phyloP scores from a whole-genome alignment of 2,329 filamentous ascomycete species.

The Juglanconis oblonga region DNA sequence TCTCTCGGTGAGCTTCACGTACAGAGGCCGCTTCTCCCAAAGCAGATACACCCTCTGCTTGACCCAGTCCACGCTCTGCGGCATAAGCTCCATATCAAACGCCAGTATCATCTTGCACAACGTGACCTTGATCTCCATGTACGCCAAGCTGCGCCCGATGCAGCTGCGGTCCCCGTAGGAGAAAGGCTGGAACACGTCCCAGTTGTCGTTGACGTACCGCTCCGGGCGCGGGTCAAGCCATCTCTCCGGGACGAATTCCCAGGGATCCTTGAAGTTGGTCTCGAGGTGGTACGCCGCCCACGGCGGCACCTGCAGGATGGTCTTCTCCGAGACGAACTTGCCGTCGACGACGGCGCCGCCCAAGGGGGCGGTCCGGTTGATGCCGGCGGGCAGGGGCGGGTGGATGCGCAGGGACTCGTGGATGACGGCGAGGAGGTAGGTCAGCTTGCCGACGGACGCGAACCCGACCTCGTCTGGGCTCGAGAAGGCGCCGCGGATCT shows the following conservation, averaged over 20 bases:
- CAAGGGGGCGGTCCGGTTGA: conserved; percentile 18
- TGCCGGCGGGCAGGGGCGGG: conserved; percentile 12
- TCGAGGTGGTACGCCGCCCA: conserved; percentile 25
- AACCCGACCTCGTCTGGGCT: conserved; percentile 1
- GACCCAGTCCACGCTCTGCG: conserved; percentile 18
- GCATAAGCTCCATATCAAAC: conserved; percentile 26
- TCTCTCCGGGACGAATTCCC: conserved; percentile 29
- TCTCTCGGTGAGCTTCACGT: conserved; percentile 16
- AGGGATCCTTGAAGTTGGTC: conserved; percentile 26
- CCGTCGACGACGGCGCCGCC: conserved; percentile 22
- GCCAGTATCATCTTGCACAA: conserved; percentile 22
- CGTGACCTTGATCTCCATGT: conserved; percentile 23
- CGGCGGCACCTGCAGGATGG: conserved; percentile 34
- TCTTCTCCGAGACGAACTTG: conserved; percentile 22
- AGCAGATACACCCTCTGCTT: conserved; percentile 20
- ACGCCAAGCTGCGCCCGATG: conserved; percentile 21
- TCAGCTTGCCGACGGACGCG: conserved; percentile 13
- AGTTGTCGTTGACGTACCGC: conserved; percentile 13
- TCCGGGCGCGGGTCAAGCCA: conserved; percentile 25
- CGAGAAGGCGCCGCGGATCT: conserved; percentile 11
- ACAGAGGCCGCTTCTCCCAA: conserved; percentile 21
- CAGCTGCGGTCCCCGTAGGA: conserved; percentile 15
- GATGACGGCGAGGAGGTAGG: conserved; percentile 18
- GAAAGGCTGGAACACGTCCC: conserved; percentile 19
- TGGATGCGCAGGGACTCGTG: conserved; percentile 22